Conservation (phyloP, 768 basidiomycete species). For the Mycena indigotica region DNA sequence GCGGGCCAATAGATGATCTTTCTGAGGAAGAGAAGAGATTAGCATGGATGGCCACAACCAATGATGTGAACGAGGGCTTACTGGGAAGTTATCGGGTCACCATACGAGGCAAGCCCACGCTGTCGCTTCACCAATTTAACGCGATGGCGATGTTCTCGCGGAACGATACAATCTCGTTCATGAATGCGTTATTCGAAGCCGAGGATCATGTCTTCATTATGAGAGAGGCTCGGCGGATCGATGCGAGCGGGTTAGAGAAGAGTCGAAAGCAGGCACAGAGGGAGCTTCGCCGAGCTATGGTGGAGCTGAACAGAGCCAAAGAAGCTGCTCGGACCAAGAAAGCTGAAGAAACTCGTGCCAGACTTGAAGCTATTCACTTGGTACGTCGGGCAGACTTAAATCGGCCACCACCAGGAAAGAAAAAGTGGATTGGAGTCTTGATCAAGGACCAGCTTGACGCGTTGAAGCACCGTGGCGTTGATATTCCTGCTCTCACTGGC, state of each 20-base stretch:
- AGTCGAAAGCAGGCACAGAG: too few relatives aligned
- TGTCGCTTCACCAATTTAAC: neutral
- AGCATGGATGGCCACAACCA: slow-evolving; percentile 27
- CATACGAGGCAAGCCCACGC: neutral
- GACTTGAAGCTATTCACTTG: too few relatives aligned
- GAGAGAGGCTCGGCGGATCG: neutral
- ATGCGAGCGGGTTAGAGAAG: neutral
- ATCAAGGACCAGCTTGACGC: too few relatives aligned
- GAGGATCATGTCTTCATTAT: slow-evolving; percentile 3
- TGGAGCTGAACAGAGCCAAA: too few relatives aligned
- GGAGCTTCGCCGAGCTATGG: too few relatives aligned
- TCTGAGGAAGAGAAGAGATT: slow-evolving; percentile 3
- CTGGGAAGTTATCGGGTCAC: slow-evolving; percentile 16
- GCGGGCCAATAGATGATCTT: slow-evolving; percentile 19
- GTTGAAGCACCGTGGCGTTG: too few relatives aligned
- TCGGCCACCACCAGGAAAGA: too few relatives aligned
- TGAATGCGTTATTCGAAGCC: slow-evolving; percentile 5
- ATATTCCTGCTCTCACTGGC: too few relatives aligned
- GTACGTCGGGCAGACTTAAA: too few relatives aligned
- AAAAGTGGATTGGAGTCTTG: too few relatives aligned
- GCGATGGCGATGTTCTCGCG: neutral
- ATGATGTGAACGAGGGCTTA: slow-evolving; percentile 32
- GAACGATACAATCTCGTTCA: slow-evolving; percentile 1
- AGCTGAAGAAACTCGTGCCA: too few relatives aligned
- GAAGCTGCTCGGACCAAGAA: too few relatives aligned